Base-by-base conservation (phyloP, 768 basidiomycete species). In the Lactifluus rugatus region DNA sequence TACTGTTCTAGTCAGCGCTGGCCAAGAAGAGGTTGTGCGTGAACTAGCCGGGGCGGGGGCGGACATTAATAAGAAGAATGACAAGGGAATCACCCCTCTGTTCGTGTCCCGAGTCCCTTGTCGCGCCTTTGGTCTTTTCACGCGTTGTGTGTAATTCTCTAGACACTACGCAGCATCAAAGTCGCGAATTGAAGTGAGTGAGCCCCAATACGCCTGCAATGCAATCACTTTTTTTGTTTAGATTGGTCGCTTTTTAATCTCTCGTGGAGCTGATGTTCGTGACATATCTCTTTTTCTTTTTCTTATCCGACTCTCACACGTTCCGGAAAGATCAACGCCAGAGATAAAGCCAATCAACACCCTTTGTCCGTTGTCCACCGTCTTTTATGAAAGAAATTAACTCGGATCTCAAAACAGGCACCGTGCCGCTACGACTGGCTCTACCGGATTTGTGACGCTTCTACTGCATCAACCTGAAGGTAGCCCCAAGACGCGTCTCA, bases 131-230 rank as follows among this genome's bases (percentile, higher is more conserved):
- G 26, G 9, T n/a, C 21, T 36, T 11, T 32, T 49, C 25, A 54
- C 31, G 69, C 48, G 44, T 58, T 59, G 32, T 53, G 39, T 63
- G 61, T n/a, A n/a, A 55, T 60, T 48, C 45, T 39, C 5, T 56
- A 95, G 92, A 65, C 91, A 94, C 71, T 95, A 95, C 67, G 91
- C 92, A 28, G 93, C 92, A 46, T 95, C 92, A 31, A 94, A 93
- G 70, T 86, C 91, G 56, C 87, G 84, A 45, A 80, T 92, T 61
- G 87, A 91, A 67, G 91, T 89, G 48, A 23, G 68, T 19, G 36
- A 4, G 8, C 26, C 34, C 28, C 13, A 13, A 34, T 31, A 42
- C 21, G 14, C n/a, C 17, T 34, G 10, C 31, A 16, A 17, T 41
- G 14, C 41, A 28, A 48, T 31, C 19, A 47, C 50, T 57, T 63